Percentiles rank a stretch among this genome's conserved stretches.
Evolutionary conservation across 1,284 basidiomycete species (phyloP).

Genomic region (Melampsora americana): DNA sequence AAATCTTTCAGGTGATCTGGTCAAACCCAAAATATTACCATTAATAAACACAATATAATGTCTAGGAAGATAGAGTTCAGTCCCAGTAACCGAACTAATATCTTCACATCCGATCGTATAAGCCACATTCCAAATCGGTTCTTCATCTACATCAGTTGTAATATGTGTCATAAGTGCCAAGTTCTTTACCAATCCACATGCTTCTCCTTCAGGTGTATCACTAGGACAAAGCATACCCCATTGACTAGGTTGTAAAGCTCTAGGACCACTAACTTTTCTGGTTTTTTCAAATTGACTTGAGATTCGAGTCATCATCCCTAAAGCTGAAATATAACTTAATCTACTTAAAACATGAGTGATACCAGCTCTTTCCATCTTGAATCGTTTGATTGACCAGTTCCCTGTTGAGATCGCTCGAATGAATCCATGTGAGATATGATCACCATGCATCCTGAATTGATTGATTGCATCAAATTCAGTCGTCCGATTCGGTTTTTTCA

Average conservation of each 20-base stretch:
- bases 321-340: slow-evolving; percentile 90
- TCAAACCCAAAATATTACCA: slow-evolving; percentile 90
- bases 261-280: slow-evolving; percentile 93
- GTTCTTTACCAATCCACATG: slow-evolving; percentile 98
- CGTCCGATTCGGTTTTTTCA: slow-evolving; percentile 93
- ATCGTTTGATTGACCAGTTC: slow-evolving; percentile 98
- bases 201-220: slow-evolving; percentile 99
- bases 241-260: slow-evolving; percentile 94
- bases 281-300: slow-evolving; percentile 99
- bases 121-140: slow-evolving; percentile 81
- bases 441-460: slow-evolving; percentile 77
- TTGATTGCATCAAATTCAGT: slow-evolving; percentile 94
- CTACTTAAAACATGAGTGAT: slow-evolving; percentile 97
- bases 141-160: slow-evolving; percentile 97
- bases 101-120: slow-evolving; percentile 86
- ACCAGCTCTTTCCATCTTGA: slow-evolving; percentile 99
- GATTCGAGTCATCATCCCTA: slow-evolving; percentile 99
- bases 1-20: slow-evolving; percentile 78
- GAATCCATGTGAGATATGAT: slow-evolving; percentile 93
- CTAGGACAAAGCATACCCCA: slow-evolving; percentile 99
- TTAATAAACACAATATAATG: slow-evolving; percentile 97
- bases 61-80: slow-evolving; percentile 87
- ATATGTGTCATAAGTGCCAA: slow-evolving; percentile 99
- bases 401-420: slow-evolving; percentile 97
- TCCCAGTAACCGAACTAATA: slow-evolving; percentile 84